Percentiles rank a stretch among this genome's conserved stretches.
Evolutionary conservation across 2,329 filamentous ascomycete species (phyloP).

Genomic region (Fusarium nematophilum): DNA sequence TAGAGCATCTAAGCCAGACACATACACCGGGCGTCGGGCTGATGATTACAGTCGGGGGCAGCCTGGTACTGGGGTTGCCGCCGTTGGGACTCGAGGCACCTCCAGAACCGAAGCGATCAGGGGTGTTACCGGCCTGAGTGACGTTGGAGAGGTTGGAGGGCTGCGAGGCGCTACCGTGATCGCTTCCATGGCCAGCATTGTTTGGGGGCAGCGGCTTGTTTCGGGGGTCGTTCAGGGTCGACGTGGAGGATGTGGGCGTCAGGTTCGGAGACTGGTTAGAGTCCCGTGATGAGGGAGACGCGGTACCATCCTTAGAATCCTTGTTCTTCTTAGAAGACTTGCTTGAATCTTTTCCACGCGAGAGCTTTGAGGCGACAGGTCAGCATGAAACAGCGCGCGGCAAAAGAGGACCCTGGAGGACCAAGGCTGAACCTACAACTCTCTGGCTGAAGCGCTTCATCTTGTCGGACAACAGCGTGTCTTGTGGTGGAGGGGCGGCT

Average conservation of each 20-base stretch:
- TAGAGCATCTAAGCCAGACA: no score
- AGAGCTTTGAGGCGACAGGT: constrained; percentile 73
- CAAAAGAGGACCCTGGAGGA: neutral
- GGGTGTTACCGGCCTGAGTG: constrained; percentile 50
- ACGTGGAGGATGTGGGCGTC: constrained; percentile 91
- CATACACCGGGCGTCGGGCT: constrained; percentile 93
- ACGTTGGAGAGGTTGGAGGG: constrained; percentile 52
- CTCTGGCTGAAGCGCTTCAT: constrained; percentile 99
- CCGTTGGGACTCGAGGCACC: constrained; percentile 52
- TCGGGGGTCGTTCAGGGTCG: constrained; percentile 84
- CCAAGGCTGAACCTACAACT: constrained; percentile 76
- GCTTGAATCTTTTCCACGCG: constrained; percentile 85
- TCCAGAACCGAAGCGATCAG: constrained; percentile 57
- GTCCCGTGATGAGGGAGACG: constrained; percentile 77
- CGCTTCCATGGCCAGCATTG: constrained; percentile 57
- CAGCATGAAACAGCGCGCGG: constrained; percentile 16
- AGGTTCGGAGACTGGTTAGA: constrained; percentile 70
- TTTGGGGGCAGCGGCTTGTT: constrained; percentile 80
- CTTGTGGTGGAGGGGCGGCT: constrained; percentile 42
- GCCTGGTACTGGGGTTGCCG: constrained; percentile 49
- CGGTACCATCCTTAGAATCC: constrained; percentile 79
- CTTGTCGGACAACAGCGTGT: constrained; percentile 58
- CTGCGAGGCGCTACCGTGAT: constrained; percentile 56
- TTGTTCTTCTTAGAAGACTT: constrained; percentile 85
- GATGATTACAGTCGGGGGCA: constrained; percentile 91